Conservation (phyloP, 805 yeast species). For the Schwanniomyces polymorphus region DNA sequence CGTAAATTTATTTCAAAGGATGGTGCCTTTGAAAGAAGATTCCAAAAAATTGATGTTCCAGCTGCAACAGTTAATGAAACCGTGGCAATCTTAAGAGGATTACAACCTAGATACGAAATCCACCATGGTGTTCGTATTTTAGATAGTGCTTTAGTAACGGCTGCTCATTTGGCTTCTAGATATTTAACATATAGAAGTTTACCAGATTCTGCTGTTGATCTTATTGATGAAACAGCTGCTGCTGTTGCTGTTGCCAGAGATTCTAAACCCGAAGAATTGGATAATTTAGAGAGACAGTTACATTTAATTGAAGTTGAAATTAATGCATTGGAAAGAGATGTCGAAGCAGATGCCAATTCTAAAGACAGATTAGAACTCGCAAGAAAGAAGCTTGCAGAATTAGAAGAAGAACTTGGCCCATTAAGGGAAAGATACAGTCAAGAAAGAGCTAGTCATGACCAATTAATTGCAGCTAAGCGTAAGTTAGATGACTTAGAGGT, state of each 20-base stretch:
- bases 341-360: slow-evolving; percentile 78
- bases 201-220: slow-evolving; percentile 93
- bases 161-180: slow-evolving; percentile 91
- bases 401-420: slow-evolving; percentile 85
- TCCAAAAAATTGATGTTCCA: slow-evolving; percentile 94
- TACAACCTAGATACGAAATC: slow-evolving; percentile 87
- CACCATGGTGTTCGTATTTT: slow-evolving; percentile 96
- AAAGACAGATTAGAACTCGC: slow-evolving; percentile 84
- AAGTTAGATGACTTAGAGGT: slow-evolving; percentile 89
- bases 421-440: slow-evolving; percentile 79
- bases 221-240: slow-evolving; percentile 92
- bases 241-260: slow-evolving; percentile 97
- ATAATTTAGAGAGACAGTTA: slow-evolving; percentile 87
- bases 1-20: slow-evolving; percentile 91
- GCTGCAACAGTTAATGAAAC: slow-evolving; percentile 94
- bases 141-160: slow-evolving; percentile 87
- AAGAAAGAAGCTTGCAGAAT: slow-evolving; percentile 71
- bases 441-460: slow-evolving; percentile 90
- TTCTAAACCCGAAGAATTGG: slow-evolving; percentile 95
- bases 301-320: slow-evolving; percentile 93
- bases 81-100: slow-evolving; percentile 92
- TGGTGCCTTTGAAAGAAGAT: slow-evolving; percentile 98
- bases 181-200: slow-evolving; percentile 89
- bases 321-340: slow-evolving; percentile 94
- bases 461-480: slow-evolving; percentile 83